Conservation (phyloP, 2,329 filamentous ascomycete species). For the Scytalidium lignicola region DNA sequence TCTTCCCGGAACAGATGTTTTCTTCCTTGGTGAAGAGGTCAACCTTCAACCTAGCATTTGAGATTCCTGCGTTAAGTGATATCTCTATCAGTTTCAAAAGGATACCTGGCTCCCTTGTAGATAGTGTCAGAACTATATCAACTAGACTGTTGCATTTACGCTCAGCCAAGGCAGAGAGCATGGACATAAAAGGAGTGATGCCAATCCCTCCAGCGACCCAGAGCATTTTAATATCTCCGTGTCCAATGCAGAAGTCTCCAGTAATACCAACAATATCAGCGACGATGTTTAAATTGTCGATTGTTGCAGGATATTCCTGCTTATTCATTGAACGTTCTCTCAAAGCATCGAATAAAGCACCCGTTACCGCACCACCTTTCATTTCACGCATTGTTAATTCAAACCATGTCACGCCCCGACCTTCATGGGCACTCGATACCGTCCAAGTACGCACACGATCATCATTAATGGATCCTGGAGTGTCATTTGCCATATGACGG, state of each 20-base stretch:
- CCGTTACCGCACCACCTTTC: slow-evolving; percentile 14
- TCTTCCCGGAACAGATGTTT: background rate
- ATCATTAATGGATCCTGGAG: slow-evolving; percentile 14
- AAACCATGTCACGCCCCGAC: slow-evolving; percentile 7
- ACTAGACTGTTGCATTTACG: background rate
- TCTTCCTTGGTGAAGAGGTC: background rate
- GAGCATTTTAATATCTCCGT: slow-evolving; percentile 3
- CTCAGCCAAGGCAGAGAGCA: slow-evolving; percentile 15
- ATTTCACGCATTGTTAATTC: slow-evolving; percentile 19
- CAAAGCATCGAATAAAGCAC: slow-evolving; percentile 14
- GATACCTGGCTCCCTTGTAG: slow-evolving; percentile 1
- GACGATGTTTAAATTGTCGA: background rate
- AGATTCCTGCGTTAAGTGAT: background rate
- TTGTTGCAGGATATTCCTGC: background rate
- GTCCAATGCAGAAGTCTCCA: slow-evolving; percentile 1
- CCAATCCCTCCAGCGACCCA: slow-evolving; percentile 28
- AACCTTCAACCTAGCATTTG: background rate
- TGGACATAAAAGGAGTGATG: slow-evolving; percentile 28
- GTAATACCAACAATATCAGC: slow-evolving; percentile 1
- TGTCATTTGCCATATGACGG: slow-evolving; percentile 14
- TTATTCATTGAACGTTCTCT: background rate
- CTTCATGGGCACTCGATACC: slow-evolving; percentile 17
- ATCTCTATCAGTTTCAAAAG: background rate
- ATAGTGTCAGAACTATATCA: slow-evolving; percentile 1
- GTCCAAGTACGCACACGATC: slow-evolving; percentile 20